Conservation (phyloP, 441 rosid species). For the Eutrema salsugineum region DNA sequence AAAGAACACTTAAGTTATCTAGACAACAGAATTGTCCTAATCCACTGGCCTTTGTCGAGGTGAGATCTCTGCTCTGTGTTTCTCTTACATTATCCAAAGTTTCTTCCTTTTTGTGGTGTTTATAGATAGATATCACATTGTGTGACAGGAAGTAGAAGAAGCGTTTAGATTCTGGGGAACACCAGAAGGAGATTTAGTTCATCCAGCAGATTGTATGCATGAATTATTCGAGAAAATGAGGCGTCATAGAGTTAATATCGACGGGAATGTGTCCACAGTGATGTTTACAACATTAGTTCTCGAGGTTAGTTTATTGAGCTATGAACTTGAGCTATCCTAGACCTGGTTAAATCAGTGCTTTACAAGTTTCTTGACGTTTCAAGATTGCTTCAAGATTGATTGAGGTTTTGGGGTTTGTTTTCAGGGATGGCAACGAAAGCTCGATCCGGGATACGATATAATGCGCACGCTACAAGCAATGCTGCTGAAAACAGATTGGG, state of each 20-base stretch:
- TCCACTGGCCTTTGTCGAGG: conserved; percentile 49
- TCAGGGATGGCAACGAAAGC: conserved; percentile 62
- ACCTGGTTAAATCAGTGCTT: not conserved
- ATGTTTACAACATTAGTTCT: conserved; percentile 62
- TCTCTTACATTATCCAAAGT: not conserved
- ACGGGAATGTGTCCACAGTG: conserved; percentile 56
- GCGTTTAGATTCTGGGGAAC: conserved; percentile 48
- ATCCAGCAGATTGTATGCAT: conserved; percentile 58
- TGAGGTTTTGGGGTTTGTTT: not conserved
- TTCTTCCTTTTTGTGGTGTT: not conserved
- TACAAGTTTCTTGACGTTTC: not conserved
- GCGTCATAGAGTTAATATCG: conserved; percentile 54
- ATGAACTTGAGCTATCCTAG: not conserved
- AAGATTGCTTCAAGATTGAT: conserved; percentile 3
- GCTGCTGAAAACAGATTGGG: conserved; percentile 54
- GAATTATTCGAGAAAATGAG: conserved; percentile 58
- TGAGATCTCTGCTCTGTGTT: not conserved
- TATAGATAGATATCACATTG: not conserved
- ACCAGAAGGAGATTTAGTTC: conserved; percentile 33
- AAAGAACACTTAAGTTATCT: conserved; percentile 50
- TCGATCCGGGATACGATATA: conserved; percentile 53
- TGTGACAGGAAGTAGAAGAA: conserved; percentile 48
- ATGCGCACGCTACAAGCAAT: conserved; percentile 43
- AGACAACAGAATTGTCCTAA: conserved; percentile 52
- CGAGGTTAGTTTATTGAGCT: conserved; percentile 37